Conservation (phyloP, 805 yeast genomes). For the Candida nanaspora region DNA sequence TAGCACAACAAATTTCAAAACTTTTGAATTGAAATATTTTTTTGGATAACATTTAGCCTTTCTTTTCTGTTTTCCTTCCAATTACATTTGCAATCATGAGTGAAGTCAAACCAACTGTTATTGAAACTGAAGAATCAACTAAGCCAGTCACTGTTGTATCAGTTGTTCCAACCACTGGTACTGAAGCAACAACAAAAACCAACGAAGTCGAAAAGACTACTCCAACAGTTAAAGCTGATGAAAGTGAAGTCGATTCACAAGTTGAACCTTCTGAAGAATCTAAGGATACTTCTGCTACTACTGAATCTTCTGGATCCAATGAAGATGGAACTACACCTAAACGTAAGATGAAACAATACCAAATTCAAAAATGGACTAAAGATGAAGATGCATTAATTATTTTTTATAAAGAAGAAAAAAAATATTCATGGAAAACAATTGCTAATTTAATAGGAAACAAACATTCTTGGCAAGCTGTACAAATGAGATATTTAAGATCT, state of each 20-base stretch:
- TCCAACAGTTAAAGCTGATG: background rate
- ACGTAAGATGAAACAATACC: slow-evolving; percentile 1
- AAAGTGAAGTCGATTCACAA: background rate
- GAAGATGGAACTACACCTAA: background rate
- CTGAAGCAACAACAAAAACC: background rate
- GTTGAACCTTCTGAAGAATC: background rate
- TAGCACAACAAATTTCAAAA: no score
- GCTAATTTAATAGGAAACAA: slow-evolving; percentile 22
- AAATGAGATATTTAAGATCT: slow-evolving; percentile 36
- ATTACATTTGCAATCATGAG: no score
- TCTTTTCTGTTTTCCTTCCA: no score
- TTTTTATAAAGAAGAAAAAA: slow-evolving; percentile 28
- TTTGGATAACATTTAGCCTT: no score
- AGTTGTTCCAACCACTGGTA: background rate
- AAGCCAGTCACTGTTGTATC: no score
- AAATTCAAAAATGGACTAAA: slow-evolving; percentile 22
- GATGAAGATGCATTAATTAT: slow-evolving; percentile 30
- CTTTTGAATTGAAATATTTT: no score
- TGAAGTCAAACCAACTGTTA: background rate
- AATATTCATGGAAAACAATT: slow-evolving; percentile 32
- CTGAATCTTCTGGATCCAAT: background rate
- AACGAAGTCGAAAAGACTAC: background rate
- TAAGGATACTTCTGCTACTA: background rate
- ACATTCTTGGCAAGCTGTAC: slow-evolving; percentile 40
- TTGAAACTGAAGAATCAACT: background rate